Conservation (phyloP, 805 yeast species). For the Wickerhamomyces canadensis region DNA sequence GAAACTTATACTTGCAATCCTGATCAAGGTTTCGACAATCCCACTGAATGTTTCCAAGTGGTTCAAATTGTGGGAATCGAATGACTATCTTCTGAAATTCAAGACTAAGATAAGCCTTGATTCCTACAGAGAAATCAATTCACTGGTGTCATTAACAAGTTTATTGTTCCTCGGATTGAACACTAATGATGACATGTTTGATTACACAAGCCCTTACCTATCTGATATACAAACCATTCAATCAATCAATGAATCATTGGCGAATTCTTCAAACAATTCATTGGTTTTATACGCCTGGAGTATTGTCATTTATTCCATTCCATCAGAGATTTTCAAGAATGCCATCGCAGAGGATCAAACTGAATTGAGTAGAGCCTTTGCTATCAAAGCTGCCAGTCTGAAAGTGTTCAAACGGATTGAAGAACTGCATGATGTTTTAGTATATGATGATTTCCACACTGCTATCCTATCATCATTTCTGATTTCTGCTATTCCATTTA, state of each 20-base stretch:
- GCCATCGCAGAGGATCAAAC: conserved; percentile 24
- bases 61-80: conserved; percentile 46
- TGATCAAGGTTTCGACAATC: conserved; percentile 33
- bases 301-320: conserved; percentile 45
- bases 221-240: conserved; percentile 34
- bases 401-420: conserved; percentile 43
- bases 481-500: conserved; percentile 33
- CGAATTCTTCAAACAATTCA: conserved; percentile 35
- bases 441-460: conserved; percentile 45
- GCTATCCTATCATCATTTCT: conserved; percentile 36
- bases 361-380: conserved; percentile 6
- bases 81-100: conserved; percentile 17
- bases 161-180: conserved; percentile 54
- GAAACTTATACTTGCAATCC: conserved; percentile 34
- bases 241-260: conserved; percentile 35
- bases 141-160: conserved; percentile 43
- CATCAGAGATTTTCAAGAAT: conserved; percentile 40
- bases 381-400: conserved; percentile 29
- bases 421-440: conserved; percentile 35
- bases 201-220: conserved; percentile 33
- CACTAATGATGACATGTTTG: conserved; percentile 37
- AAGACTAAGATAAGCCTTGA: conserved; percentile 14
- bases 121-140: conserved; percentile 30
- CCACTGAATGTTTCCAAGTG: conserved; percentile 39
- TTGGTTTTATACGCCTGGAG: conserved; percentile 64